Evolutionary conservation across 2,329 filamentous ascomycete genomes (phyloP), one percentile per base, ranked within the genome.

Genomic region (Curvularia eragrostidis): DNA sequence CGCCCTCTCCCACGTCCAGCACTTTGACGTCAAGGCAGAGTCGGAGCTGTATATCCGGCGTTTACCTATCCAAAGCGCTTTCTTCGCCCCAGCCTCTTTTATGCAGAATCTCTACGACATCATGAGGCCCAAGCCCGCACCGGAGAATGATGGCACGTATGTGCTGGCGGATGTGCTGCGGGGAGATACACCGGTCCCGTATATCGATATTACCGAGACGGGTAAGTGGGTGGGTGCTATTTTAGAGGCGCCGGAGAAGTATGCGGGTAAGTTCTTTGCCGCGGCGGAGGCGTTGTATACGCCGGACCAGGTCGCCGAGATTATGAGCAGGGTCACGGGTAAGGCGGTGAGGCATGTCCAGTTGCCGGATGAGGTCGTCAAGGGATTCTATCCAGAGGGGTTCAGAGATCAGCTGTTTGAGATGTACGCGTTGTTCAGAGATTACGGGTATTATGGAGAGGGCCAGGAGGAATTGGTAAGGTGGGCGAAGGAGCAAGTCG

Each of bases 21-120:
- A 84, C 61, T 88, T 87, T 58, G 85, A 88, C 70, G 76, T 72
- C 69, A 88, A 88, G 68, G 84, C 84, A 19, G 74, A 81, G 12
- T 79, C 84, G 0, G 84, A 86, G 62, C 64, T 77, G n/a, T 85
- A 87, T 66, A 81, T 86, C 46, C 80, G 82, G 18, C 54, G 65
- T 0, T 73, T 82, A 3, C 79, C 79, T 0, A 71, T 88, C 2
- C 79, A 80, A 1, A 79, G 77, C 10, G 81, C 84, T 0, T 87
- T 86, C 67, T 81, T 84, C 66, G 72, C 81, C n/a, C 81, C 84
- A 0, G 85, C 78, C 0, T 77, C 77, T 49, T 88, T 85, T 65
- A 86, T 86, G 83, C 70, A 80, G 64, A 86, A 85, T 67, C 53
- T 55, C 6, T n/a, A 10, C 9, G 52, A 42, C 12, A 30, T 42